Conservation (phyloP, 495 filamentous ascomycete species). For the Ramalina intermedia region DNA sequence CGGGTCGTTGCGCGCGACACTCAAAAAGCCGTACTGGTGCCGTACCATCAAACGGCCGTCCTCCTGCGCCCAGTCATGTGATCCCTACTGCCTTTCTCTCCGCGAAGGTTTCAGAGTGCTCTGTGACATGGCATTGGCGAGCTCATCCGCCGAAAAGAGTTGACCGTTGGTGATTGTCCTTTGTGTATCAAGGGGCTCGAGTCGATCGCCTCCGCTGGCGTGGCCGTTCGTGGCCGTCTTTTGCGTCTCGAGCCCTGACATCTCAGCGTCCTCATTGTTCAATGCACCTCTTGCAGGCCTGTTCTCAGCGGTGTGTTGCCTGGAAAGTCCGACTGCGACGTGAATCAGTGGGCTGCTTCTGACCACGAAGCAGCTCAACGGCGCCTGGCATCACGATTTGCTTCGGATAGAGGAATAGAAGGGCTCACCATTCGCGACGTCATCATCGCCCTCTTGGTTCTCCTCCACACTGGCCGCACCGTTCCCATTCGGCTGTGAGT, state of each 20-base stretch:
- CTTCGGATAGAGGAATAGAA: background rate
- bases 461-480: constrained; percentile 3
- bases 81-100: background rate
- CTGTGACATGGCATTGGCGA: constrained; percentile 15
- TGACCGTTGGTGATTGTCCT: constrained; percentile 11
- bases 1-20: background rate
- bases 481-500: no score
- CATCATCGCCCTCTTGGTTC: constrained; percentile 14
- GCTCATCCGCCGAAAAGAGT: constrained; percentile 15
- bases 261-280: background rate
- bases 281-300: background rate
- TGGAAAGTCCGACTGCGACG: constrained; percentile 15
- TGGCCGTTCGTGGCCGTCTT: constrained; percentile 5
- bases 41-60: background rate
- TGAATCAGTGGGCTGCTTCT: background rate
- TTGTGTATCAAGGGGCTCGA: constrained; percentile 8
- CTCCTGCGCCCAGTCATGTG: background rate
- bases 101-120: constrained; percentile 10
- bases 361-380: background rate
- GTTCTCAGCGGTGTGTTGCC: constrained; percentile 12
- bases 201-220: background rate
- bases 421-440: constrained; percentile 15
- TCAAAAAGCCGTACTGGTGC: background rate
- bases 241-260: constrained; percentile 5
- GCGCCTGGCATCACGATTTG: background rate